These are phyloP conservation scores for Hordeum marinum DNA, from an alignment of 176 grass and related monocot genomes.

Conservation along the genomic window DNA sequence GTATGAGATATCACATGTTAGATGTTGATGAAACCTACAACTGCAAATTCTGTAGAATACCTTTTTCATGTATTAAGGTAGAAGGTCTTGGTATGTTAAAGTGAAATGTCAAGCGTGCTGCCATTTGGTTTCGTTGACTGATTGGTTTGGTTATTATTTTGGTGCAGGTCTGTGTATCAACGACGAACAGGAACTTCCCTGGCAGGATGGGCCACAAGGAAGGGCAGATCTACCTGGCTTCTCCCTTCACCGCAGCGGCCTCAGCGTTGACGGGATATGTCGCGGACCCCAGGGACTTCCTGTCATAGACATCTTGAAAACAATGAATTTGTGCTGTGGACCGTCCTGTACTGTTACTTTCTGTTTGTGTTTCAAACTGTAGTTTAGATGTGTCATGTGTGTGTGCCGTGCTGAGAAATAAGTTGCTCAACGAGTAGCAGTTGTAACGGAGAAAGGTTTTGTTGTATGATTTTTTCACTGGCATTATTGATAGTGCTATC, in stretches of 20 bases:
- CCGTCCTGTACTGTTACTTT: not conserved
- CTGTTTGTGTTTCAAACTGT: not conserved
- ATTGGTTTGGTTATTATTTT: conserved; percentile 5
- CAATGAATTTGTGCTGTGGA: not conserved
- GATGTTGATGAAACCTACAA: not conserved
- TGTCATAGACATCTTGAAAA: conserved; percentile 5
- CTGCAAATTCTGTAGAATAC: not conserved
- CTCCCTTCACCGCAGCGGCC: conserved; percentile 67
- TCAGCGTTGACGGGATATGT: conserved; percentile 82
- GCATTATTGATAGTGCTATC: not conserved
- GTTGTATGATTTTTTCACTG: not conserved
- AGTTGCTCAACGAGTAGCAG: not conserved
- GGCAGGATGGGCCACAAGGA: conserved; percentile 98
- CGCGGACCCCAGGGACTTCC: conserved; percentile 88
- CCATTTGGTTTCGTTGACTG: not conserved
- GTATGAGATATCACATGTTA: not conserved
- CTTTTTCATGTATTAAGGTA: not conserved
- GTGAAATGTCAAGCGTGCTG: not conserved
- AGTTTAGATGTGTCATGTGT: not conserved
- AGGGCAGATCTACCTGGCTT: conserved; percentile 93
- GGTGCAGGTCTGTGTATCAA: conserved; percentile 81
- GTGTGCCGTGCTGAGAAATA: conserved; percentile 5
- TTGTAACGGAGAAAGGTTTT: not conserved
- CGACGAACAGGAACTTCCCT: conserved; percentile 92
- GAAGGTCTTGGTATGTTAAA: not conserved